These are phyloP conservation scores for Vaccinium corymbosum DNA, from an alignment of 148 eudicot genomes.

Conservation along the genomic window DNA sequence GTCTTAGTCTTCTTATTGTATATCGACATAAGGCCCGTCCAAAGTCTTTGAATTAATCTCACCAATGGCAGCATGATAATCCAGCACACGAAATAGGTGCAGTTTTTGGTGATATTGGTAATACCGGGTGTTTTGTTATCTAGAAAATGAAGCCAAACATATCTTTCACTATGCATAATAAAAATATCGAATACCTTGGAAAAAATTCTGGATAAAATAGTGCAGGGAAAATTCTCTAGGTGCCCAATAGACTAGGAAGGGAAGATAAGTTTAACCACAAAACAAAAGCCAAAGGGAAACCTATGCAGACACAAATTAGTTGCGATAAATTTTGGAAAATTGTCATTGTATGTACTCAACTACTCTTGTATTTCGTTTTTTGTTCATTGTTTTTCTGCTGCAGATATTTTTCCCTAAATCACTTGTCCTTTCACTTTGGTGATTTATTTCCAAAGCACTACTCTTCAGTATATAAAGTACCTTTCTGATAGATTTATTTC, in stretches of 20 bases:
- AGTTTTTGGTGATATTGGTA: background rate
- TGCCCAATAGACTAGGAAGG: background rate
- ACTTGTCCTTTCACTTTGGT: background rate
- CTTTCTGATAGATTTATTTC: background rate
- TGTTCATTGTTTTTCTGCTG: background rate
- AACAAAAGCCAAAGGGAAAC: background rate
- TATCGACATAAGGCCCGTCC: background rate
- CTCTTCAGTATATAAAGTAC: background rate
- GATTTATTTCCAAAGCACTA: too few species aligned
- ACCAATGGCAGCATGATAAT: background rate
- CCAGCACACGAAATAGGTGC: background rate
- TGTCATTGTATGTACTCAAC: background rate
- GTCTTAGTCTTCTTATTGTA: background rate
- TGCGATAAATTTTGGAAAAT: background rate
- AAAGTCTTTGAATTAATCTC: background rate
- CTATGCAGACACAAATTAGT: background rate
- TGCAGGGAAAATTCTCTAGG: background rate
- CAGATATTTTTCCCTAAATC: background rate
- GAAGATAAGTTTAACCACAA: background rate
- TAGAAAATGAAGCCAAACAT: background rate
- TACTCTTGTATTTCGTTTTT: background rate
- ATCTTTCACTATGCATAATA: background rate
- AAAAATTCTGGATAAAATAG: background rate
- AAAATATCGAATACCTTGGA: background rate
- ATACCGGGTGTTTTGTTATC: background rate